Base-by-base conservation (phyloP, 2,329 filamentous ascomycete species). In the Phyllosticta ampelicida region DNA sequence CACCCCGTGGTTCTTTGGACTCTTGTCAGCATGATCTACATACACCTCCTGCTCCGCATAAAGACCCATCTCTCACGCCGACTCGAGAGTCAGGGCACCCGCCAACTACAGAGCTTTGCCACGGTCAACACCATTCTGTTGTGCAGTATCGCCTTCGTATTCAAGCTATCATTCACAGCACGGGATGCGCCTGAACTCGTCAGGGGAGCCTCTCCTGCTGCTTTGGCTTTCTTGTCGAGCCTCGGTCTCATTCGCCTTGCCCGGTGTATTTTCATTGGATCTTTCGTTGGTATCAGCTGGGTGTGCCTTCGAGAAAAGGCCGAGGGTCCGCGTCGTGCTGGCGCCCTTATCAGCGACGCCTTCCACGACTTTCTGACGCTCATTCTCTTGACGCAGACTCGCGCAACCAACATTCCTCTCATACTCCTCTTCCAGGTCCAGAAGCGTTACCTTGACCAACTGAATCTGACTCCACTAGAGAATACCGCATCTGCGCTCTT, bases 151-250 rank as follows among this genome's bases (percentile, higher is more conserved):
- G 87, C 89, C 0, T 80, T 94, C 20, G 78, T 85, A 3, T 99
- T 97, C 78, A 99, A 99, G 73, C 75, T 96, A 21, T 86, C 86
- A 1, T 97, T 96, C 68, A 94, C 90, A 0, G 81, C 84, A 52
- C 85, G 90, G 56, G 94, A 97, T 70, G 88, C 91, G 0, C 91
- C 92, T 0, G 94, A 97, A 70, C 78, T 96, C 19, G 71, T 75
- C 9, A 69, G 64, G 11, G 71, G 71, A 19, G 69, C 78, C 4
- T 65, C 67, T 61, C 63, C 65, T n/a, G 61, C 72, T 0, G 68
- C 77, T 29, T 71, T 84, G 18, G 69, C 79, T 20, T 74, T 72
- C 53, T 75, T 84, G 13, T 80, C 68, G 18, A 62, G 60, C 5
- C 61, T 70, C 19, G 65, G 68, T 56, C 64, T 75, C 26, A 65